Percentiles rank a stretch among this genome's conserved stretches.
Evolutionary conservation across 345 rosid species (phyloP).

Genomic region (Toxicodendron radicans): DNA sequence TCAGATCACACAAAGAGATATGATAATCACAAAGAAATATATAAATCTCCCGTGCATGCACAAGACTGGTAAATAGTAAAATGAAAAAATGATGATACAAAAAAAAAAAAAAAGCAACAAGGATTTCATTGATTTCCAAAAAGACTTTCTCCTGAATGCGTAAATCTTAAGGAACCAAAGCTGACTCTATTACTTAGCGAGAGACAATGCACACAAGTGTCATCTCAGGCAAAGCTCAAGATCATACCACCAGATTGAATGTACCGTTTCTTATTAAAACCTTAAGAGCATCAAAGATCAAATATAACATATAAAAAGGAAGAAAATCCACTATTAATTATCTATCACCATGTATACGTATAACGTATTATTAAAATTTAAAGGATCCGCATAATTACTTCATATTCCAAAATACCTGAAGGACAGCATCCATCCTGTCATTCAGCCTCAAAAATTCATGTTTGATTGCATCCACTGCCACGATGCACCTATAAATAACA

Average conservation of each 20-base stretch:
- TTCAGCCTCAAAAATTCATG: conserved; percentile 12
- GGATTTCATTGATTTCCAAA: not conserved
- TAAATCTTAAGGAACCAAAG: not conserved
- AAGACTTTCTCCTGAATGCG: not conserved
- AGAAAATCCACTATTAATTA: not conserved
- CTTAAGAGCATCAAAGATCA: not conserved
- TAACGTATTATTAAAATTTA: too few relatives aligned
- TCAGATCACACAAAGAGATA: not conserved
- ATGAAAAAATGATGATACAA: not conserved
- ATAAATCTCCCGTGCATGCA: too few relatives aligned
- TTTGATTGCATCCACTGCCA: conserved; percentile 13
- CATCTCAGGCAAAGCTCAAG: not conserved
- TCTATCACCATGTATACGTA: not conserved
- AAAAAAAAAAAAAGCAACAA: not conserved
- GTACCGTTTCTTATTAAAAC: not conserved
- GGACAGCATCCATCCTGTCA: not conserved
- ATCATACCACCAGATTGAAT: not conserved
- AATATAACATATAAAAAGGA: not conserved
- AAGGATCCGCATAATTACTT: not conserved
- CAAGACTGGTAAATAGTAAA: not conserved
- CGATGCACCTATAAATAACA: not conserved
- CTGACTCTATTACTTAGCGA: not conserved
- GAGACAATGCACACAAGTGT: not conserved
- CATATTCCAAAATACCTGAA: conserved; percentile 9
- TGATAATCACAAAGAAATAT: not conserved